A percentile compares a stretch with the other conserved stretches of the same genome.
Conservation (phyloP, 2,329 filamentous ascomycete species). For the Bipolaris bicolor region DNA sequence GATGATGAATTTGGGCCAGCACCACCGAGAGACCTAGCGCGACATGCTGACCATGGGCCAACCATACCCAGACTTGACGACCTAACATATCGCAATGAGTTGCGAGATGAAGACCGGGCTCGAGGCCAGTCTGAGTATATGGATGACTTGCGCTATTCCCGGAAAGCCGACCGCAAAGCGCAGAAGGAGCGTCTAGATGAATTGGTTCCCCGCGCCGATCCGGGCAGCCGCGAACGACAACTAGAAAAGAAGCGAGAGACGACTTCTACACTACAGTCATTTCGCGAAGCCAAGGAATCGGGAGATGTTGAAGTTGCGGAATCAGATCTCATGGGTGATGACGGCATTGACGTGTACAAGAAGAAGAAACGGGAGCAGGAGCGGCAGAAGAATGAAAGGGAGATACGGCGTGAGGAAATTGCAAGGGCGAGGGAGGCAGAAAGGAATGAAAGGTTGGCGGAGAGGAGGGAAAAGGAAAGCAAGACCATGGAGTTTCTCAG, state of each 20-base stretch:
- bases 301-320: slow-evolving; percentile 72
- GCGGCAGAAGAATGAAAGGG: slow-evolving; percentile 79
- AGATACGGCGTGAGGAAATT: slow-evolving; percentile 81
- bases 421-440: slow-evolving; percentile 76
- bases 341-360: slow-evolving; percentile 70
- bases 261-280: slow-evolving; percentile 75
- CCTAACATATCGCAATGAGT: slow-evolving; percentile 67
- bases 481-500: slow-evolving; percentile 82
- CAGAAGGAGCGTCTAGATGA: slow-evolving; percentile 81
- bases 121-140: slow-evolving; percentile 55
- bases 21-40: slow-evolving; percentile 51
- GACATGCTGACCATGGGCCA: slow-evolving; percentile 54
- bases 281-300: slow-evolving; percentile 69
- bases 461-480: slow-evolving; percentile 77
- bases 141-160: slow-evolving; percentile 64
- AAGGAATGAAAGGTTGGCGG: slow-evolving; percentile 75
- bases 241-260: slow-evolving; percentile 83
- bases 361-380: slow-evolving; percentile 68
- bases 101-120: slow-evolving; percentile 61
- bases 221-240: slow-evolving; percentile 80
- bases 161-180: slow-evolving; percentile 67
- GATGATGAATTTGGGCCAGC: slow-evolving; percentile 60
- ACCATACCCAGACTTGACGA: slow-evolving; percentile 76
- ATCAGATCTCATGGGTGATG: slow-evolving; percentile 77
- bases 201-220: slow-evolving; percentile 78